Conservation (phyloP, 805 yeast species). For the Trichomonascus vanleenenianus region DNA sequence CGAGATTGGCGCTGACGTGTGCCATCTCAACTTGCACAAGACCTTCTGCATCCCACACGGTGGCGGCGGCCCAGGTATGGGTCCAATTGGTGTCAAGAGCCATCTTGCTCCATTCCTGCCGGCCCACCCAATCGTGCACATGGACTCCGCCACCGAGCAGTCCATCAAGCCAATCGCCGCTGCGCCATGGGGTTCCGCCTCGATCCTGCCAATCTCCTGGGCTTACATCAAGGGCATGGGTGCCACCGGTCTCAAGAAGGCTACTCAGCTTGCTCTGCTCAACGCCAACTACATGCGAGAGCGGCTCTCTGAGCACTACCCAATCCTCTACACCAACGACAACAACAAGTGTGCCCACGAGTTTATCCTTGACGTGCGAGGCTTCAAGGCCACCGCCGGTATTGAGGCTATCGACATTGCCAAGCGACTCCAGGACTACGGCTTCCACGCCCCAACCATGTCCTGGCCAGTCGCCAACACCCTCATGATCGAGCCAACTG, state of each 20-base stretch:
- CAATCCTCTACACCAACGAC: conserved; percentile 62
- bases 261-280: conserved; percentile 85
- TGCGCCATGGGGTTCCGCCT: conserved; percentile 95
- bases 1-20: conserved; percentile 95
- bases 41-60: conserved; percentile 98
- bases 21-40: conserved; percentile 94
- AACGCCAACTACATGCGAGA: conserved; percentile 95
- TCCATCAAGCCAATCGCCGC: conserved; percentile 71
- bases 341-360: conserved; percentile 90
- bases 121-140: conserved; percentile 52
- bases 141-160: conserved; percentile 37
- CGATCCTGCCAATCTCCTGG: conserved; percentile 88
- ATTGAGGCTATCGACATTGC: conserved; percentile 96
- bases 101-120: conserved; percentile 82
- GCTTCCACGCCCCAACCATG: conserved; percentile 98
- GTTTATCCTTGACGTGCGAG: conserved; percentile 86
- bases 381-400: conserved; percentile 62
- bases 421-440: conserved; percentile 94
- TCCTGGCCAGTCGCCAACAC: conserved; percentile 99
- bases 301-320: conserved; percentile 60
- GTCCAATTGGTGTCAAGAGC: conserved; percentile 87
- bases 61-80: conserved; percentile 99
- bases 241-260: conserved; percentile 68
- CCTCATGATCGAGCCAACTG: conserved; percentile 97
- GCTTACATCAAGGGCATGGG: conserved; percentile 95